Evolutionary conservation across 306 rosid species (phyloP).

Genomic region (Cicer chorassanicum): DNA sequence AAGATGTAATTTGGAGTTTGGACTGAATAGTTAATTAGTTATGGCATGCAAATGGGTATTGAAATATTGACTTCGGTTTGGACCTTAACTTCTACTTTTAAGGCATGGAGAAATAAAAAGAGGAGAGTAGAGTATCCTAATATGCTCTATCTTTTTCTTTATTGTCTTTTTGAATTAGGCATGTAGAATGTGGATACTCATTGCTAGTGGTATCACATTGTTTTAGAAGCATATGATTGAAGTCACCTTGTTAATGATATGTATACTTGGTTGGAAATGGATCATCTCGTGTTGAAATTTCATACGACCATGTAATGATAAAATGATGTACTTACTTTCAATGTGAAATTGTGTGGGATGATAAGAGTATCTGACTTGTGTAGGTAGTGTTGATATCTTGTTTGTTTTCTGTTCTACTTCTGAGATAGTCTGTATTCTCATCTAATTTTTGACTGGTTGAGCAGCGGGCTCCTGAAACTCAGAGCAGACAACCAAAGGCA

Average conservation of each 20-base stretch:
- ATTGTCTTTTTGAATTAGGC: constrained; percentile 16
- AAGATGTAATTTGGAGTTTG: constrained; percentile 19
- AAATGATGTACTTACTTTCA: constrained; percentile 4
- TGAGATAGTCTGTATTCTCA: constrained; percentile 27
- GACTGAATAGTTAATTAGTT: neutral
- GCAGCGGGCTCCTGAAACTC: constrained; percentile 65
- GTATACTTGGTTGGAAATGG: constrained; percentile 9
- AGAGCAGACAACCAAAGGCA: constrained; percentile 55
- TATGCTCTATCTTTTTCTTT: neutral
- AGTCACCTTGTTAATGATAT: constrained; percentile 5
- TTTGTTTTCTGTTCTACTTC: constrained; percentile 27
- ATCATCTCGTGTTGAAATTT: neutral
- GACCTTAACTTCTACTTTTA: neutral
- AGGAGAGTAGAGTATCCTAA: constrained; percentile 13
- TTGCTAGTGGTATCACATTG: constrained; percentile 8
- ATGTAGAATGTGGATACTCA: constrained; percentile 1
- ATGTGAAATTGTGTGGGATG: constrained; percentile 10
- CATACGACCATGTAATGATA: neutral
- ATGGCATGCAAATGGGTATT: constrained; percentile 3
- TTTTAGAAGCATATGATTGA: constrained; percentile 1
- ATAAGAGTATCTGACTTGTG: constrained; percentile 12
- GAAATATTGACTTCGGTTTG: constrained; percentile 10
- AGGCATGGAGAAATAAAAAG: constrained; percentile 20
- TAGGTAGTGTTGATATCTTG: constrained; percentile 20
- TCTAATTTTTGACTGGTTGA: constrained; percentile 41